Evolutionary conservation across 148 eudicot genomes (phyloP), one percentile per base, ranked within the genome.

Genomic region (Beta vulgaris): DNA sequence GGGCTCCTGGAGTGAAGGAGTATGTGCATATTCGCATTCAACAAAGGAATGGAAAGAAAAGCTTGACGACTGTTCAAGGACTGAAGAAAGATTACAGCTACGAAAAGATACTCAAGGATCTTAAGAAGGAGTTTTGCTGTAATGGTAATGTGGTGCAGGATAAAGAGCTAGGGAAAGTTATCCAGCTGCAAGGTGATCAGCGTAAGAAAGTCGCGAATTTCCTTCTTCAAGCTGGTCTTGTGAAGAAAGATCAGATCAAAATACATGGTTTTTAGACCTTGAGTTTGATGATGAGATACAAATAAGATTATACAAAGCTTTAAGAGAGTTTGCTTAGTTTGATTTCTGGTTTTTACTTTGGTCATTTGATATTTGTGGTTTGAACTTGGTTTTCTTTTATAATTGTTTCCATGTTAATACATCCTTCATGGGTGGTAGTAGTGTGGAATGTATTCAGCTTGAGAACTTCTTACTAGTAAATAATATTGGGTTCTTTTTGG

Each of bases 181-280:
- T 92, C 4, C 98, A 92, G 75, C 91, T 92, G 2, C 98, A 92
- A 70, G 98, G 98, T 12, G 98, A 92, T 80, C 98, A 92, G 86
- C 83, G 98, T 25, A 92, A 87, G 86, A 90, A 92, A 21, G 91
- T 85, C 6, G 86, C 96, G 0, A 72, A 80, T 29, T 92, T 92
- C 78, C 85, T 92, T 34, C 82, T 83, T 19, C 87, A 75, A n/a
- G 90, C 88, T 7, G 85, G 87, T 3, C 77, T 90, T 83, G 85
- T 84, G 15, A 84, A 86, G 80, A 90, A 90, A 78, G 98, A 89
- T 28, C 90, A 76, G 59, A 90, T 92, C 79, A 92, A 92, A 84
- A 86, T 92, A 73, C 98, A 92, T 89, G 98, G 98, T 84, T 92
- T 90, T 46, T 92, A 73, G 72, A 60, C 64, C 13, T 18, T 65